A percentile compares a stretch with the other conserved stretches of the same genome.
Evolutionary conservation across 2,329 filamentous ascomycete genomes (phyloP).

Genomic region (Phaeosphaeriaceae sp.): DNA sequence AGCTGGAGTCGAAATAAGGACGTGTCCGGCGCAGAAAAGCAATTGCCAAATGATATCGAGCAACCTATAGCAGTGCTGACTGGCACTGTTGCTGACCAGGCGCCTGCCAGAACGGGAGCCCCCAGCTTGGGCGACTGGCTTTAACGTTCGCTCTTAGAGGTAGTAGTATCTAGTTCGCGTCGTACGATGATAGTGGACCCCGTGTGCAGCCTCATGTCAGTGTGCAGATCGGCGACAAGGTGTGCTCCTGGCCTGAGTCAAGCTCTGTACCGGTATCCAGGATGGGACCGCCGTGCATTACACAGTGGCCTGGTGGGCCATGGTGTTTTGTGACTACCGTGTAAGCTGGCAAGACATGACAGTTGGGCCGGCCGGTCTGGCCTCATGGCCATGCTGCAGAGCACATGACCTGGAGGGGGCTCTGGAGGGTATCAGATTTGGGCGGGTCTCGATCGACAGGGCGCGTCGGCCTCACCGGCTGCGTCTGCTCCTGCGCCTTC

Average conservation of each 20-base stretch:
- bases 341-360: not conserved
- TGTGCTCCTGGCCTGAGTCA: constrained; percentile 14
- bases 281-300: constrained; percentile 18
- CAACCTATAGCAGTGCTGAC: not conserved
- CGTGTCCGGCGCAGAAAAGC: constrained; percentile 26
- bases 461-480: constrained; percentile 21
- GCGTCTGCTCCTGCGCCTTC: constrained; percentile 12
- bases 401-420: not conserved
- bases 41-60: constrained; percentile 17
- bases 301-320: not conserved
- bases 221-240: constrained; percentile 31
- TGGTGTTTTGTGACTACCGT: not conserved
- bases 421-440: not conserved
- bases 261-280: constrained; percentile 15
- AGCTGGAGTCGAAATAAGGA: constrained; percentile 18
- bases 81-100: not conserved
- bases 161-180: not conserved
- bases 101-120: constrained; percentile 21
- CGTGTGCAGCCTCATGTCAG: constrained; percentile 22
- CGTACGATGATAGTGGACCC: constrained; percentile 2
- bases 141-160: not conserved
- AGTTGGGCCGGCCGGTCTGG: not conserved
- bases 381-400: not conserved
- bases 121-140: constrained; percentile 1
- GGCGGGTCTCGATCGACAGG: constrained; percentile 4